Base-by-base conservation (phyloP, 139 green algal genomes). In the Chlamydomonas applanata region DNA sequence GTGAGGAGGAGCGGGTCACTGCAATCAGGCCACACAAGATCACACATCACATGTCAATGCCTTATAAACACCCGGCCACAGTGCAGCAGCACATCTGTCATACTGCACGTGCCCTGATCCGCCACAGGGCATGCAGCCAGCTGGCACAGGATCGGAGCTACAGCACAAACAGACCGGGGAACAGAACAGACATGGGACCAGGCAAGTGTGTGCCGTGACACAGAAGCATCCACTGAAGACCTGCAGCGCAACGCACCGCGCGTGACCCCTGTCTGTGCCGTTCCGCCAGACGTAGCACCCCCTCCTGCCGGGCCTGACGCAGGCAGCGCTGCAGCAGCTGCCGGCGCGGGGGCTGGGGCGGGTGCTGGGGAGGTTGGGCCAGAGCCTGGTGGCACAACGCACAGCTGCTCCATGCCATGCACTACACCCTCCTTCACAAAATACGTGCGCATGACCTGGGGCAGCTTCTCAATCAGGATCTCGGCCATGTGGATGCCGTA, bases 351-450 rank as follows among this genome's bases (percentile, higher is more conserved):
- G 17, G 56, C 62, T 2, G 78, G 33, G 17, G 65, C 83, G 5
- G 62, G 29, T 19, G 57, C 32, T 20, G 40, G 25, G 1, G 69
- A 20, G 13, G 75, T 7, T 2, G 57, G 32, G 36, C 69, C 53
- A 4, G 33, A n/a, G 27, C 25, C n/a, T 22, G 76, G 35, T 1
- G 57, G 72, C 35, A n/a, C n/a, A 0, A 65, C 75, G n/a, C 88
- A 86, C 45, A 98, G 86, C 75, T 91, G 79, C 24, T 96, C 86
- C 25, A 98, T 79, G 0, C 89, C 91, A 69, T 97, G 90, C 54
- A 95, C 84, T 1, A 98, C 92, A 0, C 95, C 95, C 82, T 98
- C 95, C 78, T 96, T 97, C 1, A 97, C 53, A 68, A 98, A 98
- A 57, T 81, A 79, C 40, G 78, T 78, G 29, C 35, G 44, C 78